Evolutionary conservation across 2,329 filamentous ascomycete genomes (phyloP), one percentile per base, ranked within the genome.

Genomic region (Botrytis galanthina): DNA sequence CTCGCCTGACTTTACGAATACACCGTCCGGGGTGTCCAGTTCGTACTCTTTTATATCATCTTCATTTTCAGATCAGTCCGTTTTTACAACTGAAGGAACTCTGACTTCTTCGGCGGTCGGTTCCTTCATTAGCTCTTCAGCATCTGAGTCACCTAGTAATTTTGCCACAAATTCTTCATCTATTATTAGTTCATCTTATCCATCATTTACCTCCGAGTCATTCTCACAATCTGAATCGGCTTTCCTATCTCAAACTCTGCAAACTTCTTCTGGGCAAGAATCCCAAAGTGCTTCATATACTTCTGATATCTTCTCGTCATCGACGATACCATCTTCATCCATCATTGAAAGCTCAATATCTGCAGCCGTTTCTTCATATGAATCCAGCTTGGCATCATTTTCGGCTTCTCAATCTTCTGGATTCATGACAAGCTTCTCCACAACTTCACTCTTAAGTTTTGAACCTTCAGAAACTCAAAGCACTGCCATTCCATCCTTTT

Each of bases 1-100:
- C 54, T 73, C 39, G 71, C 66, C 71, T 12, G 51, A n/a, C 60
- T 46, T 51, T n/a, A 69, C 63, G 51, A 73, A 61, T 44, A 60
- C 51, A 42, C 63, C 63, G n/a, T 69, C 71, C 29, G 29, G 8
- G 37, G 61, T 46, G 37, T 26, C 62, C 39, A 48, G 62, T 69
- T 69, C 71, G 64, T 69, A 44, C 69, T 73, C 26, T 46, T 20
- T 48, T 39, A 29, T 44, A 37, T 46, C 54, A 42, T 72, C 22
- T 68, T 68, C 39, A 39, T 68, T 42, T 32, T 48, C 32, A 42
- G 51, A 42, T 22, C 26, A 42, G 46, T 48, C 70, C 54, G 22
- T 42, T n/a, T 29, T 44, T 57, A 57, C 35, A 42, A 32, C 48
- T 3, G 26, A 44, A 39, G 48, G 3, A 32, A 14, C 66, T 32